Percentiles rank a stretch among this genome's conserved stretches.
These are phyloP conservation scores for Suhomyces prunicola DNA, from an alignment of 805 yeast species.

Conservation along the genomic window DNA sequence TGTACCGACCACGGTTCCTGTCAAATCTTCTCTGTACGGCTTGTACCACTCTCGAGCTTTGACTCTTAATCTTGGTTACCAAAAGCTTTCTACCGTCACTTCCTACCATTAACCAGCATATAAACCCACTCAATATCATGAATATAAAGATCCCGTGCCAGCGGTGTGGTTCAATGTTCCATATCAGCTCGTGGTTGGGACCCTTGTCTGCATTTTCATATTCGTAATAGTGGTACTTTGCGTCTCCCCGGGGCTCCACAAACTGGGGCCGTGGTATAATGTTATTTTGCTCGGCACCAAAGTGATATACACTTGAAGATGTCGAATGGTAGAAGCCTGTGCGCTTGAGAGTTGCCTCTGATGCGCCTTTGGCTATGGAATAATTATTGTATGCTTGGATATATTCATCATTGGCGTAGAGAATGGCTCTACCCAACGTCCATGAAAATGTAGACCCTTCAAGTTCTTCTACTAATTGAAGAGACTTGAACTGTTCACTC, in stretches of 20 bases:
- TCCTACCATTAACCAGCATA: conserved; percentile 34
- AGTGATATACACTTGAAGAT: conserved; percentile 43
- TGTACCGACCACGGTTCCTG: neutral
- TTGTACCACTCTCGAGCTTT: neutral
- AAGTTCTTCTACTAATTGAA: conserved; percentile 43
- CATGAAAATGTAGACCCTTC: conserved; percentile 48
- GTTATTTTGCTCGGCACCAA: conserved; percentile 52
- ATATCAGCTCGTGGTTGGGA: conserved; percentile 33
- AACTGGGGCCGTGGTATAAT: conserved; percentile 44
- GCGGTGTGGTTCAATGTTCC: conserved; percentile 45
- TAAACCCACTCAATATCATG: conserved; percentile 19
- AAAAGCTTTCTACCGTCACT: conserved; percentile 7
- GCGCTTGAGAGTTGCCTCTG: conserved; percentile 15
- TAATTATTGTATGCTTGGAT: conserved; percentile 39
- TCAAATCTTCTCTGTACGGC: neutral
- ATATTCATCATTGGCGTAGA: conserved; percentile 58
- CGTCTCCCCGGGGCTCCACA: conserved; percentile 13
- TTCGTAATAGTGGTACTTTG: conserved; percentile 23
- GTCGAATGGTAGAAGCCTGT: conserved; percentile 52
- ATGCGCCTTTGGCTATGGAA: neutral
- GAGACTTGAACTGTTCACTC: conserved; percentile 21
- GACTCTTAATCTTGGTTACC: neutral
- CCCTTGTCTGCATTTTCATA: conserved; percentile 28
- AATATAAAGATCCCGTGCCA: conserved; percentile 38
- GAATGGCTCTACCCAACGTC: conserved; percentile 59